Evolutionary conservation across 495 filamentous ascomycete species (phyloP).

Genomic region (Neurospora sublineolata): DNA sequence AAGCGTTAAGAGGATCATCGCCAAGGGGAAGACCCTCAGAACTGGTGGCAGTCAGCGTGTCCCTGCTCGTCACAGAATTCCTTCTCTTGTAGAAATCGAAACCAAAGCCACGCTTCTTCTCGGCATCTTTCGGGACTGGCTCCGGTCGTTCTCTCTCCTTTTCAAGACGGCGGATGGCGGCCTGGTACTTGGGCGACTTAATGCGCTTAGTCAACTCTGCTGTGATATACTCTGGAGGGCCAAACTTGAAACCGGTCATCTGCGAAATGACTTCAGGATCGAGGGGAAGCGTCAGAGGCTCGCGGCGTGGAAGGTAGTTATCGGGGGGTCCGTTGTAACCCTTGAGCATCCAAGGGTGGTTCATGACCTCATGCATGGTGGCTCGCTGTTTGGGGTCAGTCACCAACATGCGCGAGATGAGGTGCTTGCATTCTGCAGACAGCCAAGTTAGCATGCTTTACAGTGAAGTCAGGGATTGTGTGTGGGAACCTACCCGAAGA

Average conservation of each 20-base stretch:
- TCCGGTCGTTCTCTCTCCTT: conserved; percentile 54
- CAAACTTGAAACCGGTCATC: conserved; percentile 99
- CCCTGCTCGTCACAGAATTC: conserved; percentile 75
- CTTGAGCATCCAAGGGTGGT: conserved; percentile 95
- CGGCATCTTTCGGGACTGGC: conserved; percentile 47
- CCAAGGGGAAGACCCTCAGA: conserved; percentile 73
- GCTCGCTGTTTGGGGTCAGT: conserved; percentile 85
- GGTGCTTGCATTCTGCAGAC: conserved; percentile 70
- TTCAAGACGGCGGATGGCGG: conserved; percentile 50
- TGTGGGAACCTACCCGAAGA: conserved; percentile 55
- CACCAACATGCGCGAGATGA: conserved; percentile 92
- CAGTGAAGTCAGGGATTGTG: background rate
- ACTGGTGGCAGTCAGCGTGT: conserved; percentile 79
- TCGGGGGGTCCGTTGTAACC: conserved; percentile 78
- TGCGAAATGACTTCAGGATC: conserved; percentile 73
- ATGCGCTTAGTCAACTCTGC: conserved; percentile 72
- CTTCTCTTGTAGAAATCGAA: conserved; percentile 97
- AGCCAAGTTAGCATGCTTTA: conserved; percentile 18
- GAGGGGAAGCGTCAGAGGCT: conserved; percentile 74
- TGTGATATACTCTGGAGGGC: conserved; percentile 68
- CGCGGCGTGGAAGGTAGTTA: conserved; percentile 74
- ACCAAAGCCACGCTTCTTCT: conserved; percentile 76
- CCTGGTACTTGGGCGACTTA: conserved; percentile 84
- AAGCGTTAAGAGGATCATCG: conserved; percentile 85
- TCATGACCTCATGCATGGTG: conserved; percentile 83